Conservation (phyloP, 2,329 filamentous ascomycete species). For the Ophiocordyceps unilateralis region DNA sequence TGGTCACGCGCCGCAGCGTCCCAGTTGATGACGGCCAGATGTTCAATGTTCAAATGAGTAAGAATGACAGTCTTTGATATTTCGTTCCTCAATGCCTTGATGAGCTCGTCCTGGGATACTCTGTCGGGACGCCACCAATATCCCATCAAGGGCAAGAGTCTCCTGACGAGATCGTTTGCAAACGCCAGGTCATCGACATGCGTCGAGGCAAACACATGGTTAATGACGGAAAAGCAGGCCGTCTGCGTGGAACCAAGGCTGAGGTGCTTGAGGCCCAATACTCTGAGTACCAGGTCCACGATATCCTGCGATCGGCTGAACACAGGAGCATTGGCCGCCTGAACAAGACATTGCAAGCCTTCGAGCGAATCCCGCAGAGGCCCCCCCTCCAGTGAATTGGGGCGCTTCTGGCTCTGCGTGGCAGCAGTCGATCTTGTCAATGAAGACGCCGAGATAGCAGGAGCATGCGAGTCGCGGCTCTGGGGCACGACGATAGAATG, state of each 20-base stretch:
- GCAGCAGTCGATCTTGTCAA: constrained; percentile 14
- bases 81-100: constrained; percentile 53
- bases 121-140: constrained; percentile 64
- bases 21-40: constrained; percentile 27
- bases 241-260: constrained; percentile 49
- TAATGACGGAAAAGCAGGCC: constrained; percentile 58
- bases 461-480: constrained; percentile 25
- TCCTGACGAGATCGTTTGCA: constrained; percentile 39
- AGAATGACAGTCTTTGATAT: constrained; percentile 57
- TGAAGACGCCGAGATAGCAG: constrained; percentile 14
- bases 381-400: constrained; percentile 13
- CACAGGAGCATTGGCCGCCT: constrained; percentile 51
- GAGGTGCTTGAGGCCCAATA: constrained; percentile 41
- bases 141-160: constrained; percentile 53
- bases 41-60: constrained; percentile 45
- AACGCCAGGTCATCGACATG: constrained; percentile 52
- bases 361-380: constrained; percentile 28
- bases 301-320: constrained; percentile 36
- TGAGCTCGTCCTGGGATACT: constrained; percentile 39
- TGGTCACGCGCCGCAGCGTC: constrained; percentile 22
- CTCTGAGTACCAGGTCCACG: constrained; percentile 35
- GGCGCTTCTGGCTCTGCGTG: constrained; percentile 13
- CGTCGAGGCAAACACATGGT: constrained; percentile 47
- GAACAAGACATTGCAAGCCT: constrained; percentile 47
- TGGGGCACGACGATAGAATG: constrained; percentile 4